Evolutionary conservation across 257 asterid species (phyloP).

Genomic region (Capsicum pubescens): DNA sequence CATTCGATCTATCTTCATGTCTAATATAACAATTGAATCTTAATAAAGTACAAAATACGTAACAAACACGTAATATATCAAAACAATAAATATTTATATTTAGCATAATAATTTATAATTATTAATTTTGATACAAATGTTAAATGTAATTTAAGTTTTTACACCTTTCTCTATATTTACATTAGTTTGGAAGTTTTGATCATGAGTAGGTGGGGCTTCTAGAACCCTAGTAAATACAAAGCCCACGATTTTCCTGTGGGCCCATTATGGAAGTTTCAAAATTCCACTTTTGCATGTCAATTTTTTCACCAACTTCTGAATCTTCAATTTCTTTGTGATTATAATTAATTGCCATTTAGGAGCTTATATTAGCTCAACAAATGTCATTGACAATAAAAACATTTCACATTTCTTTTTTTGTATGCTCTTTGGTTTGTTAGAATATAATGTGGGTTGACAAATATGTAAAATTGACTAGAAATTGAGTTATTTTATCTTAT

Average conservation of each 20-base stretch:
- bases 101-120: background rate
- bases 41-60: background rate
- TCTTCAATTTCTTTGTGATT: background rate
- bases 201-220: conserved; percentile 44
- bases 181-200: conserved; percentile 12
- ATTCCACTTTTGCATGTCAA: conserved; percentile 27
- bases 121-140: background rate
- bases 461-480: background rate
- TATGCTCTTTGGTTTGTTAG: background rate
- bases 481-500: background rate
- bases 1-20: background rate
- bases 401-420: background rate
- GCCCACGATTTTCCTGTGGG: conserved; percentile 30
- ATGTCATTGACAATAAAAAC: conserved; percentile 20
- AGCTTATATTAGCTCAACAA: conserved; percentile 23
- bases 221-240: conserved; percentile 32
- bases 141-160: background rate
- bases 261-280: conserved; percentile 31
- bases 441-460: background rate
- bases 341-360: background rate
- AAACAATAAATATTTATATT: background rate
- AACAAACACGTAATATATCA: background rate
- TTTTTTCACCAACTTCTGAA: conserved; percentile 35
- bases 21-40: background rate
- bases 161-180: conserved; percentile 8